phyloP scores from a whole-genome alignment of 2,329 filamentous ascomycete species.

The Exophiala viscosa region DNA sequence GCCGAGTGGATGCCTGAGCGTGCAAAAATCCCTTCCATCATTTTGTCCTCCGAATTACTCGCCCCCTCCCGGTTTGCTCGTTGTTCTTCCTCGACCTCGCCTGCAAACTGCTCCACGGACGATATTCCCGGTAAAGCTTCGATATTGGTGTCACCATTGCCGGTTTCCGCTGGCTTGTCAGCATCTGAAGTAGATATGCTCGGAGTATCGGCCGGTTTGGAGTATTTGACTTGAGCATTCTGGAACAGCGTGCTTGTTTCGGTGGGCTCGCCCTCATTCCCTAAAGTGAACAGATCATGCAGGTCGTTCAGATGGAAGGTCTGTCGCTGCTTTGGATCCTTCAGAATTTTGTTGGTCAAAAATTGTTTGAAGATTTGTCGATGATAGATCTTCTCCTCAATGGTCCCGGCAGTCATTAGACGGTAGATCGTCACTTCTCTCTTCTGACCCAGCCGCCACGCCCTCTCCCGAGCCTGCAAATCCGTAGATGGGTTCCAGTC shows the following conservation, averaged over 20 bases:
- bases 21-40: conserved; percentile 87
- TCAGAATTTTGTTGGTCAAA: conserved; percentile 90
- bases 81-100: conserved; percentile 45
- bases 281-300: conserved; percentile 84
- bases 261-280: conserved; percentile 65
- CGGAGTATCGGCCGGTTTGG: conserved; percentile 29
- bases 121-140: conserved; percentile 58
- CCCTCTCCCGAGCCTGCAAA: conserved; percentile 87
- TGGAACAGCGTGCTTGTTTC: conserved; percentile 85
- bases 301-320: conserved; percentile 86
- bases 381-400: conserved; percentile 99
- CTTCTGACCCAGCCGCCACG: conserved; percentile 94
- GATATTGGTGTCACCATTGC: conserved; percentile 39
- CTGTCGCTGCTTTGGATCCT: conserved; percentile 87
- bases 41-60: conserved; percentile 60
- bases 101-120: conserved; percentile 61
- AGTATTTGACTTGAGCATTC: conserved; percentile 73
- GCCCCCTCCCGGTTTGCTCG: conserved; percentile 30
- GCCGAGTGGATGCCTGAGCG: conserved; percentile 83
- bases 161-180: conserved; percentile 28
- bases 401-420: conserved; percentile 95
- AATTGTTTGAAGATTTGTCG: conserved; percentile 99
- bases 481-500: conserved; percentile 99
- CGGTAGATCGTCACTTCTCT: conserved; percentile 93
- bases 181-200: conserved; percentile 20